These are phyloP conservation scores for Talaromyces pinophilus DNA, from an alignment of 2,329 filamentous ascomycete species.

Conservation along the genomic window DNA sequence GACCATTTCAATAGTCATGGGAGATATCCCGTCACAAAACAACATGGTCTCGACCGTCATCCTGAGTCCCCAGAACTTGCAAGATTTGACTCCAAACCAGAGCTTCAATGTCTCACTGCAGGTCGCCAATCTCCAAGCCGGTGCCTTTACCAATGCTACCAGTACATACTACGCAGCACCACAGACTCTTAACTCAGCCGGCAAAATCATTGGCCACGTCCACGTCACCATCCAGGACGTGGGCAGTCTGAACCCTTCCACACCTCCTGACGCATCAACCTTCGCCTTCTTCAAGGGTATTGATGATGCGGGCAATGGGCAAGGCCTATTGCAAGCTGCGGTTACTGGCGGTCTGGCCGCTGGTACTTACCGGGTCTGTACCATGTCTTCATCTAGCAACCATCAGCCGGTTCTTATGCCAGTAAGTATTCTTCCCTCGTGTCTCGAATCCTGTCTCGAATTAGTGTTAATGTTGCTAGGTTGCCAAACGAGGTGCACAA, in stretches of 20 bases:
- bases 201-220: slow-evolving; percentile 42
- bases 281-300: slow-evolving; percentile 63
- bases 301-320: slow-evolving; percentile 53
- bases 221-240: slow-evolving; percentile 56
- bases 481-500: slow-evolving; percentile 56
- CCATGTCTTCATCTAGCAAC: slow-evolving; percentile 54
- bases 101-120: slow-evolving; percentile 54
- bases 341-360: slow-evolving; percentile 51
- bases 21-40: slow-evolving; percentile 52
- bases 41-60: slow-evolving; percentile 61
- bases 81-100: slow-evolving; percentile 43
- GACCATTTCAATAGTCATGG: slow-evolving; percentile 50
- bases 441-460: slow-evolving; percentile 18
- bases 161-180: slow-evolving; percentile 59
- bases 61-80: slow-evolving; percentile 47
- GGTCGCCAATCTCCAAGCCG: slow-evolving; percentile 53
- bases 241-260: slow-evolving; percentile 34
- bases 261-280: slow-evolving; percentile 43
- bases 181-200: slow-evolving; percentile 48
- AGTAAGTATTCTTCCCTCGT: slow-evolving; percentile 23
- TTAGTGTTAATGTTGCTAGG: slow-evolving; percentile 21
- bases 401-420: slow-evolving; percentile 63
- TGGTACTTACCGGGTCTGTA: slow-evolving; percentile 56
- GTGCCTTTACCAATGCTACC: slow-evolving; percentile 57
- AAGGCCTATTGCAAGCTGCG: slow-evolving; percentile 49